Conservation (phyloP, 2,329 filamentous ascomycete genomes). For the Ampelomyces quisqualis region DNA sequence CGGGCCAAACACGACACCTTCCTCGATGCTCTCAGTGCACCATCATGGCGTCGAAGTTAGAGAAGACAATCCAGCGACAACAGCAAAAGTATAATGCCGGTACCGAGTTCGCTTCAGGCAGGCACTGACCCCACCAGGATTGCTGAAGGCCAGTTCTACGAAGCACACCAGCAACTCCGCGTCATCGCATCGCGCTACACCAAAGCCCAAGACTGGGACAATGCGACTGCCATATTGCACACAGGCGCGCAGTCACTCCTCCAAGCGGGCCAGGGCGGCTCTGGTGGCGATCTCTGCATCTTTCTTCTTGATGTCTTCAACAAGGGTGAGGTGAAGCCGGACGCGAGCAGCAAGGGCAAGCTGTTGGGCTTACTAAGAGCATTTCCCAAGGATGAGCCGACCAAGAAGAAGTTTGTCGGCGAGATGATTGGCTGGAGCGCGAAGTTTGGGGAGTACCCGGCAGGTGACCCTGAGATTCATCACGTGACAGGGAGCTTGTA, state of each 20-base stretch:
- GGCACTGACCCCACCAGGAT: constrained; percentile 60
- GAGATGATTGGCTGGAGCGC: constrained; percentile 89
- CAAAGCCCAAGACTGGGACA: constrained; percentile 79
- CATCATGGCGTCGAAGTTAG: constrained; percentile 56
- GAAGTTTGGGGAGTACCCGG: constrained; percentile 81
- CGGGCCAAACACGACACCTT: neutral
- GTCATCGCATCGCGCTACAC: constrained; percentile 93
- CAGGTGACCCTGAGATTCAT: constrained; percentile 91
- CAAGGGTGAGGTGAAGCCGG: constrained; percentile 77
- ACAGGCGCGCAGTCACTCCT: constrained; percentile 82
- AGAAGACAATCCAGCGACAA: constrained; percentile 72
- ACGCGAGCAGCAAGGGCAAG: constrained; percentile 70
- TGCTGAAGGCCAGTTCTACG: constrained; percentile 89
- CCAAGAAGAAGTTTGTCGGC: constrained; percentile 85
- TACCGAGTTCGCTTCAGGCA: neutral
- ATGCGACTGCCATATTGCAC: constrained; percentile 83
- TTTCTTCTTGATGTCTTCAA: constrained; percentile 89
- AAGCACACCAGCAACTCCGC: constrained; percentile 96
- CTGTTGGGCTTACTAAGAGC: constrained; percentile 76
- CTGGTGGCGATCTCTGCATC: constrained; percentile 84
- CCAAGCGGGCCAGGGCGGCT: constrained; percentile 89
- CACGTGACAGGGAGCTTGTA: constrained; percentile 86
- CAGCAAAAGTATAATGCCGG: constrained; percentile 64
- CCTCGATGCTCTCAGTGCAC: neutral
- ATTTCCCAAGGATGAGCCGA: constrained; percentile 82